Conservation (phyloP, 129 eudicot species). For the Saussurea involucrata region DNA sequence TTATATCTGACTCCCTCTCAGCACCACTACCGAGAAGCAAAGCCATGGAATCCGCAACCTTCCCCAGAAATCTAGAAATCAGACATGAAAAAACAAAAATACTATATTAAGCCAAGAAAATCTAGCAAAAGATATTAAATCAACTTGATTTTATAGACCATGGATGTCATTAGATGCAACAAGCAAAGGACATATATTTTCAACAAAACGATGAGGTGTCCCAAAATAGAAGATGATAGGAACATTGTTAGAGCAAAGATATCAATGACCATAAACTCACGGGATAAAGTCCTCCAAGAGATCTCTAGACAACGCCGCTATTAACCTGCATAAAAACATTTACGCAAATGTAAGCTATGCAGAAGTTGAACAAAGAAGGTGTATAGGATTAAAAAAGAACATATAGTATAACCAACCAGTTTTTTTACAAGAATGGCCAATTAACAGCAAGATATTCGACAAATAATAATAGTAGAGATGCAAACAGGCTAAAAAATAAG, state of each 20-base stretch:
- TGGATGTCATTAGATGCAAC: background rate
- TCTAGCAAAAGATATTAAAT: background rate
- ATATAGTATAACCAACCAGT: background rate
- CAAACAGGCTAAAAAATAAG: background rate
- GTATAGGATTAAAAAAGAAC: background rate
- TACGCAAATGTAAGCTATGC: background rate
- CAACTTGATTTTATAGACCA: background rate
- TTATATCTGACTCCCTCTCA: constrained; percentile 84
- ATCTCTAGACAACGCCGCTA: constrained; percentile 86
- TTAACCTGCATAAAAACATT: constrained; percentile 51
- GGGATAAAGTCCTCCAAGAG: constrained; percentile 72
- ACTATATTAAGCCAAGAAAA: background rate
- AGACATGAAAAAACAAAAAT: background rate
- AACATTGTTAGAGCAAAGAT: background rate
- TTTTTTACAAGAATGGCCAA: background rate
- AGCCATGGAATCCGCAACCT: constrained; percentile 51
- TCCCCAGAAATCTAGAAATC: constrained; percentile 53
- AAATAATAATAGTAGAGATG: background rate
- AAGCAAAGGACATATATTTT: background rate
- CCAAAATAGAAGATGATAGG: background rate
- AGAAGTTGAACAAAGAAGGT: background rate
- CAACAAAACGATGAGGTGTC: background rate
- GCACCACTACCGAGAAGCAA: constrained; percentile 79
- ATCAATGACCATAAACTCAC: constrained; percentile 48
- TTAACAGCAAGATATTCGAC: background rate